Evolutionary conservation across 2,329 filamentous ascomycete species (phyloP).

Genomic region (Aspergillus tanneri): DNA sequence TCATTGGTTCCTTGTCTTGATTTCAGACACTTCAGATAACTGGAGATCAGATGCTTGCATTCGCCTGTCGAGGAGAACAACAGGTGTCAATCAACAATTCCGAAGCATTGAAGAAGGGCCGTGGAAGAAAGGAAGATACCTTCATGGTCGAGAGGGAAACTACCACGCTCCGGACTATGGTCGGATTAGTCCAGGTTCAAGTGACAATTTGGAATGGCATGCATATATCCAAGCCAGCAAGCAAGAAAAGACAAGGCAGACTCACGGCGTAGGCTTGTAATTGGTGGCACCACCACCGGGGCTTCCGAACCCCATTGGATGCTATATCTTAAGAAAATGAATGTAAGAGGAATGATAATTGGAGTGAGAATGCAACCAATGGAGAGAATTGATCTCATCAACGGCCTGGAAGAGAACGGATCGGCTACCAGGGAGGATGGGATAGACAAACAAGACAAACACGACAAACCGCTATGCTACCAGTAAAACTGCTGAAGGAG

Average conservation of each 20-base stretch:
- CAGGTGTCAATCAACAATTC: no score
- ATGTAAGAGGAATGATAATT: not conserved
- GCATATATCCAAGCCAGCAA: not conserved
- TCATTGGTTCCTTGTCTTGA: constrained; percentile 81
- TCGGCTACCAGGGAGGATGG: not conserved
- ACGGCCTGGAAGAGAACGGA: not conserved
- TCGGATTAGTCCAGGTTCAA: constrained; percentile 9
- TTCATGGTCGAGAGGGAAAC: constrained; percentile 95
- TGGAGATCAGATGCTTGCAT: constrained; percentile 84
- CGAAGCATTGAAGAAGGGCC: not conserved
- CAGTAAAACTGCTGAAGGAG: no score
- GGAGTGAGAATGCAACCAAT: not conserved
- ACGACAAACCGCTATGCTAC: no score
- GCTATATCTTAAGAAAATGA: not conserved
- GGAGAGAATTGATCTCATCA: not conserved
- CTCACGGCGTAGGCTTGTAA: constrained; percentile 69
- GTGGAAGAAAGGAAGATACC: constrained; percentile 46
- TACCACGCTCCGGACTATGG: constrained; percentile 78
- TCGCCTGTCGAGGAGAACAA: constrained; percentile 58
- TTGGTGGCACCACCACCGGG: constrained; percentile 65
- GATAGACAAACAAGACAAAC: constrained; percentile 16
- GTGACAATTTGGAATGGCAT: no score
- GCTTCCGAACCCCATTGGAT: constrained; percentile 61
- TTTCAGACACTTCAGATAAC: constrained; percentile 85
- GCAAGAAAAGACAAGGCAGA: constrained; percentile 17